Conservation (phyloP, 805 yeast species). For the Wickerhamia fluorescens region DNA sequence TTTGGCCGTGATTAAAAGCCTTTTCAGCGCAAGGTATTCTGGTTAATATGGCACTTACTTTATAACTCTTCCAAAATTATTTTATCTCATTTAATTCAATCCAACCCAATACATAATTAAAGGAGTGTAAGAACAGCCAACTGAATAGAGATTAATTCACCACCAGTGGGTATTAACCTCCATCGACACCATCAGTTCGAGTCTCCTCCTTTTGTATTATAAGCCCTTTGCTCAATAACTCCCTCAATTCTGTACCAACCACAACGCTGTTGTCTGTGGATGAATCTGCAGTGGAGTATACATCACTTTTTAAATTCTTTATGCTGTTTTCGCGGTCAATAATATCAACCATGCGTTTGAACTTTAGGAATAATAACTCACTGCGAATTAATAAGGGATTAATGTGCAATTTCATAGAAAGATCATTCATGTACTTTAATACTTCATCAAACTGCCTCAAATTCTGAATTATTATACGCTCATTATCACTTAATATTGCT, state of each 20-base stretch:
- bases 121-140: too few species aligned
- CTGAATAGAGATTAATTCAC: too few species aligned
- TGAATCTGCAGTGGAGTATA: conserved; percentile 5
- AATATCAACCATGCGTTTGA: conserved; percentile 70
- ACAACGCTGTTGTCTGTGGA: conserved; percentile 9
- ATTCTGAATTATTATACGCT: conserved; percentile 67
- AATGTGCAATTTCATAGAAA: conserved; percentile 68
- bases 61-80: too few species aligned
- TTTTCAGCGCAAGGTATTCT: too few species aligned
- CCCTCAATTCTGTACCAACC: conserved; percentile 50
- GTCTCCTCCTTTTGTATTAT: conserved; percentile 57
- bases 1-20: too few species aligned
- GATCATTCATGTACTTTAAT: conserved; percentile 85
- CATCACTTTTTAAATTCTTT: conserved; percentile 10
- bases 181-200: conserved; percentile 39
- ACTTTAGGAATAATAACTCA: conserved; percentile 74
- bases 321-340: conserved; percentile 50
- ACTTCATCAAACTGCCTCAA: conserved; percentile 83
- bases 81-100: too few species aligned
- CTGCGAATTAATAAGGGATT: conserved; percentile 76
- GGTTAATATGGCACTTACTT: too few species aligned
- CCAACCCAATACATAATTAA: too few species aligned
- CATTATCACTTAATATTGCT: conserved; percentile 84
- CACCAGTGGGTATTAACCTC: too few species aligned
- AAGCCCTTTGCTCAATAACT: conserved; percentile 51